These are phyloP conservation scores for Tilletiaria anomala DNA, from an alignment of 1,284 basidiomycete species.

Conservation along the genomic window DNA sequence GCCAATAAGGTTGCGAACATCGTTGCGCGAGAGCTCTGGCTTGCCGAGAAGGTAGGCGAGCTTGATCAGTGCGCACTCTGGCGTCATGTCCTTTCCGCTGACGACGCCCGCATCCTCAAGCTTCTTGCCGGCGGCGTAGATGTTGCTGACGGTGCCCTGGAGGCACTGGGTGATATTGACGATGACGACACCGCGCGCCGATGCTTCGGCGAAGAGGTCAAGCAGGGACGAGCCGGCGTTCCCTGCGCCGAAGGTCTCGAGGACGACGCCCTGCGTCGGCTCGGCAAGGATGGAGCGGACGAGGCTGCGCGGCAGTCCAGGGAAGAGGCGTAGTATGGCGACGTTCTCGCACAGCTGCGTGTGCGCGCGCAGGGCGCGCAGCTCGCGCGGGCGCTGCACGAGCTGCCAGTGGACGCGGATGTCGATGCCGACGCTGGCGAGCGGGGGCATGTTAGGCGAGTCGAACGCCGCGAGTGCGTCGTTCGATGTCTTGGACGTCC, in stretches of 20 bases:
- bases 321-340: conserved; percentile 53
- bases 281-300: conserved; percentile 26
- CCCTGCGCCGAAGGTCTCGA: conserved; percentile 79
- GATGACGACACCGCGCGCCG: conserved; percentile 65
- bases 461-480: conserved; percentile 73
- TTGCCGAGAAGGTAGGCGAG: conserved; percentile 77
- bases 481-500: conserved; percentile 61
- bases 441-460: conserved; percentile 67
- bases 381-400: conserved; percentile 54
- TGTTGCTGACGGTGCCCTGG: conserved; percentile 44
- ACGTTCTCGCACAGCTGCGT: conserved; percentile 43
- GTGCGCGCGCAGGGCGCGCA: conserved; percentile 63
- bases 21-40: conserved; percentile 52
- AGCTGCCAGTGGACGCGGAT: conserved; percentile 44
- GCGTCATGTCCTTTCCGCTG: conserved; percentile 62
- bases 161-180: conserved; percentile 82
- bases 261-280: conserved; percentile 47
- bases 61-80: conserved; percentile 81
- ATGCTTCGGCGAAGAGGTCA: conserved; percentile 52
- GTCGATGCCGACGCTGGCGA: conserved; percentile 74
- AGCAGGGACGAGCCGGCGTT: conserved; percentile 42
- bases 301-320: conserved; percentile 50
- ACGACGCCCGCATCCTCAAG: conserved; percentile 47
- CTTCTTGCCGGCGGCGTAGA: conserved; percentile 64
- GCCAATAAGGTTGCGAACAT: conserved; percentile 63